phyloP scores from a whole-genome alignment of 345 rosid genomes.

The Populus alba region DNA sequence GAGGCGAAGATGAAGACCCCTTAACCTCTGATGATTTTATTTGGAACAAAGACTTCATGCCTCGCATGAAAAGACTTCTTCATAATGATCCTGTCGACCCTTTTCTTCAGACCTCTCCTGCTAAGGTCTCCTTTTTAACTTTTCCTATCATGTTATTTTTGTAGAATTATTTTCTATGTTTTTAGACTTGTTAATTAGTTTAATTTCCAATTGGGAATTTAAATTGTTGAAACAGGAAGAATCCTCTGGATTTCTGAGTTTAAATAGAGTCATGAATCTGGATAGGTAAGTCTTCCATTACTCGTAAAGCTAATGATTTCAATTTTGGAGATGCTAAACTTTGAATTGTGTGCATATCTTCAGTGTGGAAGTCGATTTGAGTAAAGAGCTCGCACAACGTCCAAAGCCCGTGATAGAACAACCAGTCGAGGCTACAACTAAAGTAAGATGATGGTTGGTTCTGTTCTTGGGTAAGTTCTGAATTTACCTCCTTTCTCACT shows the following conservation, averaged over 20 bases:
- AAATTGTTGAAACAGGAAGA: constrained; percentile 52
- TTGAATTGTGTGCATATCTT: constrained; percentile 12
- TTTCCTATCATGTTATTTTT: neutral
- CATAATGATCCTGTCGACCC: constrained; percentile 37
- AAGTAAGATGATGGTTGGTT: constrained; percentile 34
- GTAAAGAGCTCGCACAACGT: constrained; percentile 63
- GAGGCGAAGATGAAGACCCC: constrained; percentile 81
- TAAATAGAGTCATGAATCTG: constrained; percentile 80
- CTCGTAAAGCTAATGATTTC: constrained; percentile 1
- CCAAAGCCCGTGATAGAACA: constrained; percentile 33
- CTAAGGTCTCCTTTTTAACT: constrained; percentile 35
- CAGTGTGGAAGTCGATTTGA: constrained; percentile 86
- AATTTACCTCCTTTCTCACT: neutral
- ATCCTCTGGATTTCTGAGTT: constrained; percentile 80
- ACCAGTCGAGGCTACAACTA: constrained; percentile 29
- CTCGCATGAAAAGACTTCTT: constrained; percentile 63
- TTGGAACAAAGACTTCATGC: constrained; percentile 91
- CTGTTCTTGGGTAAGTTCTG: neutral
- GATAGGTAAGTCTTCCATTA: constrained; percentile 56
- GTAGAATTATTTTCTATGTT: neutral
- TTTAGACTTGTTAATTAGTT: neutral
- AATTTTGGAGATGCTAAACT: neutral
- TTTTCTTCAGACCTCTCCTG: constrained; percentile 36
- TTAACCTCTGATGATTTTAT: constrained; percentile 78
- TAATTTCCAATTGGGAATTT: neutral